phyloP scores from a whole-genome alignment of 306 rosid species.

The Medicago truncatula region MtrunA17r5.0-ANR NC_053048.1:38957501-38958000 shows the following conservation, averaged over 20 bases:
- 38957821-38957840: conserved; percentile 5
- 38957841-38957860: background rate
- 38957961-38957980: conserved; percentile 4
- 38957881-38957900: background rate
- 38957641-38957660: conserved; percentile 4
- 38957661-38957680: conserved; percentile 11
- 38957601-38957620: conserved; percentile 25
- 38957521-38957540: background rate
- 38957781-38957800: conserved; percentile 23
- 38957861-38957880: background rate
- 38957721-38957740: conserved; percentile 25
- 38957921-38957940: conserved; percentile 1
- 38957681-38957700: conserved; percentile 7
- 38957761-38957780: background rate
- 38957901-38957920: background rate
- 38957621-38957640: conserved; percentile 23
- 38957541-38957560: conserved; percentile 5
- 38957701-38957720: conserved; percentile 2
- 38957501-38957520: background rate
- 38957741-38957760: conserved; percentile 20
- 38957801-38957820: background rate
- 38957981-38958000: conserved; percentile 7
- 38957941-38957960: conserved; percentile 2
- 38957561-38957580: background rate
- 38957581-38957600: conserved; percentile 9